phyloP scores from a whole-genome alignment of 2,329 filamentous ascomycete genomes.

The Endothia cerciana region DNA sequence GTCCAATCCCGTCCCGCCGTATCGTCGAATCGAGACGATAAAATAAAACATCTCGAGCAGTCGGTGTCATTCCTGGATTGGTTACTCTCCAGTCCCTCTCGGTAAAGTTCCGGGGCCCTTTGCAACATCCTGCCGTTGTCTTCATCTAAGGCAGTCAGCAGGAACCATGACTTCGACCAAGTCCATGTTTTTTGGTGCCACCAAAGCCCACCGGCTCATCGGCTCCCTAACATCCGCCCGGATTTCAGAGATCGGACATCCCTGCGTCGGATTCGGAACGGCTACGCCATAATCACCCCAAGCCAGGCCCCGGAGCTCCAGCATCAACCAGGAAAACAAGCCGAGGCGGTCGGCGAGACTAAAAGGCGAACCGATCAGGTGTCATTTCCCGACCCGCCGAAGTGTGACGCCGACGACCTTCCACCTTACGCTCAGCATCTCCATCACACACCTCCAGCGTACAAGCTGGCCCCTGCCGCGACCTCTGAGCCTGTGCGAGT shows the following conservation, averaged over 20 bases:
- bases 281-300: conserved; percentile 14
- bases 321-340: neutral
- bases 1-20: no score
- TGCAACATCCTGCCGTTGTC: no score
- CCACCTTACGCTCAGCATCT: conserved; percentile 4
- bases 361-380: neutral
- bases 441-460: conserved; percentile 11
- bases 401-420: conserved; percentile 12
- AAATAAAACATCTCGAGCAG: no score
- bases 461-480: conserved; percentile 7
- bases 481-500: conserved; percentile 9
- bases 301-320: neutral
- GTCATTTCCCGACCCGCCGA: neutral
- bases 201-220: conserved; percentile 14
- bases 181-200: conserved; percentile 18
- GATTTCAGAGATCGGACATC: conserved; percentile 12
- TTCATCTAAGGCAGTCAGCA: no score
- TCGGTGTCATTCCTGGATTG: no score
- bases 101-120: no score
- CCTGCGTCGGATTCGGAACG: conserved; percentile 13
- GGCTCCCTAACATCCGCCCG: conserved; percentile 17
- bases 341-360: neutral
- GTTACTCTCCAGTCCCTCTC: no score
- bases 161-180: conserved; percentile 8
- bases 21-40: no score